Base-by-base conservation (phyloP, 2,329 filamentous ascomycete genomes). In the Fusarium citri region DNA sequence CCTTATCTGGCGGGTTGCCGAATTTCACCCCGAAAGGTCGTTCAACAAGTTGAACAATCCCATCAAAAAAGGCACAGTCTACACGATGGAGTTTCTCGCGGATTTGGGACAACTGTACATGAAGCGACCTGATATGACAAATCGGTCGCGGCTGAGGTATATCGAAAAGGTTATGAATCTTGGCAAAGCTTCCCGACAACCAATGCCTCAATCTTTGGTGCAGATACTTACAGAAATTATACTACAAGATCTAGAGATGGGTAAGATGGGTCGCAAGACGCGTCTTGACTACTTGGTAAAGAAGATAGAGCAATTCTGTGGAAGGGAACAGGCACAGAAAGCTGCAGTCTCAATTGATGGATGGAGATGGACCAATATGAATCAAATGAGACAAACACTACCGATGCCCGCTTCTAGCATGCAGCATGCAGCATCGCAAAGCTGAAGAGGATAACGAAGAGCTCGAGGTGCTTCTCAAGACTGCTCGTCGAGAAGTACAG, bases 231-330 rank as follows among this genome's bases (percentile, higher is more conserved):
- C 76, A 9, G 55, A 66, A 8, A 59, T 78, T 3, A 60, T 80
- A 22, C 72, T 77, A 6, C 69, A 76, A 12, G 81, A 83, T 59
- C 71, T 83, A 7, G 76, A 78, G 31, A 61, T 63, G 37, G 80
- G 80, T 8, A 65, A 71, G n/a, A 59, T 58, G 23, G 81, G 81
- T 5, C 74, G 80, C 18, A 76, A 69, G 9, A 40, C 59, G 15
- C 76, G 79, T 12, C 55, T 81, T n/a, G 16, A 64, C 41, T 80
- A 78, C 74, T 55, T 81, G 12, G 41, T 78, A 34, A 49, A 56
- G 14, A 62, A 81, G 43, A 60, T 54, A 46, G 49, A 57, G 25
- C 20, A 69, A 37, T 80, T 78, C 72, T 64, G 80, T 5, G 73
- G 73, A 28, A 50, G 45, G 6, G 55, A 74, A 42, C 61, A 75